A percentile compares a stretch with the other conserved stretches of the same genome.
Conservation (phyloP, 1,139 yeast species). For the Schwanniomyces etchellsii region DNA sequence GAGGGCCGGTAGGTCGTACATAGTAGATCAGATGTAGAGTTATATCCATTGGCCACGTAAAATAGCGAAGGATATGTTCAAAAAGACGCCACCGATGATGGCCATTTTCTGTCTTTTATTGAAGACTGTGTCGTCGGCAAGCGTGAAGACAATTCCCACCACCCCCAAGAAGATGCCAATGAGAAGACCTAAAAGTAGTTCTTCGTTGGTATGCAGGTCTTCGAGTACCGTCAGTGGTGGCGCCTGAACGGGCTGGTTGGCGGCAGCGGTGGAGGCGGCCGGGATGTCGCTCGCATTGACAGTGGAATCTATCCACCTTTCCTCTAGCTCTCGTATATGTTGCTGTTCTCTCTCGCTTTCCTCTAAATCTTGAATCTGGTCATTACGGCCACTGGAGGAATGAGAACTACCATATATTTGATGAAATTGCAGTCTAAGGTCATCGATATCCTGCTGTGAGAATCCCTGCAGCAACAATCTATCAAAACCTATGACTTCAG, state of each 20-base stretch:
- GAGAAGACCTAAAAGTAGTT: slow-evolving; percentile 56
- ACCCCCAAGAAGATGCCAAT: slow-evolving; percentile 65
- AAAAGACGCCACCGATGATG: slow-evolving; percentile 53
- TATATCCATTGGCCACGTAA: slow-evolving; percentile 45
- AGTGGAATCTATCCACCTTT: slow-evolving; percentile 85
- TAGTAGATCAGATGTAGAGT: slow-evolving; percentile 5
- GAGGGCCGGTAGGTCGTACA: slow-evolving; percentile 54
- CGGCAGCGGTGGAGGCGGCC: slow-evolving; percentile 4
- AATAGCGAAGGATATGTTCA: slow-evolving; percentile 54
- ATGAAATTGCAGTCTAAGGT: slow-evolving; percentile 69
- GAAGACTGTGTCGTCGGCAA: slow-evolving; percentile 52
- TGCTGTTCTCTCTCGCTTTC: slow-evolving; percentile 33
- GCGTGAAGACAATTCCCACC: slow-evolving; percentile 49
- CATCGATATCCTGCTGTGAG: slow-evolving; percentile 66
- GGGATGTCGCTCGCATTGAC: slow-evolving; percentile 27
- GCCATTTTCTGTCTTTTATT: slow-evolving; percentile 58
- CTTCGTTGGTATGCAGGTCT: slow-evolving; percentile 44
- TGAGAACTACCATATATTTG: slow-evolving; percentile 40
- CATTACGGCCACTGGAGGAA: slow-evolving; percentile 5
- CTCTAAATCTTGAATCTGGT: slow-evolving; percentile 35
- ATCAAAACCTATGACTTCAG: slow-evolving; percentile 83
- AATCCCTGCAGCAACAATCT: slow-evolving; percentile 79
- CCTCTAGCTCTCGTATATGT: slow-evolving; percentile 64
- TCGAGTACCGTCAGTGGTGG: slow-evolving; percentile 26
- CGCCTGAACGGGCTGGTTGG: slow-evolving; percentile 8